These are phyloP conservation scores for Solanum ossicruentum DNA, from an alignment of 257 asterid genomes.

Conservation along the genomic window DNA sequence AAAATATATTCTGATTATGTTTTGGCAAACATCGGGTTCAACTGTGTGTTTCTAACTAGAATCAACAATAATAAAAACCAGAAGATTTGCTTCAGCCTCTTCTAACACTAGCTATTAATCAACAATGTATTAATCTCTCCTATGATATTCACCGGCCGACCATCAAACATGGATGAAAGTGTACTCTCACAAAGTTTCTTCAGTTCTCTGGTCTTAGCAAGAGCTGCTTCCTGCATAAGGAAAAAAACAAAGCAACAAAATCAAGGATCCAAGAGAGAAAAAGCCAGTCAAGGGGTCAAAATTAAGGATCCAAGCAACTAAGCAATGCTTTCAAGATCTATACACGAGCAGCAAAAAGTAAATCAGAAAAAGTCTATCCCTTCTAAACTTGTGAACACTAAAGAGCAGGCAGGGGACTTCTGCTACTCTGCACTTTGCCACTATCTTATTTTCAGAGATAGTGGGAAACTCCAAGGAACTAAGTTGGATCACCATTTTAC, in stretches of 20 bases:
- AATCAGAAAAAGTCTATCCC: neutral
- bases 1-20: neutral
- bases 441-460: neutral
- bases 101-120: slow-evolving; percentile 25
- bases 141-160: slow-evolving; percentile 71
- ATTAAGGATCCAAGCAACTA: no score
- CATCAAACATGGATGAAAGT: slow-evolving; percentile 65
- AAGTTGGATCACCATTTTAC: no score
- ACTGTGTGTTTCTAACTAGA: neutral
- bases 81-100: neutral
- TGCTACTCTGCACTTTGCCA: neutral
- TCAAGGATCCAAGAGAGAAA: neutral
- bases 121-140: slow-evolving; percentile 79
- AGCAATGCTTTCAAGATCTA: neutral
- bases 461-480: no score
- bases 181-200: slow-evolving; percentile 70
- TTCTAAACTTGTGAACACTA: neutral
- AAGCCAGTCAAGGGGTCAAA: neutral
- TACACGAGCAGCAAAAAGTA: neutral
- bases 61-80: neutral
- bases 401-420: neutral
- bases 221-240: slow-evolving; percentile 58
- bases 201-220: slow-evolving; percentile 58
- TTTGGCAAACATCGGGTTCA: neutral
- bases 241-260: neutral